Percentiles rank a stretch among this genome's conserved stretches.
These are phyloP conservation scores for Fusarium poae DNA, from an alignment of 2,329 filamentous ascomycete genomes.

Conservation along the genomic window DNA sequence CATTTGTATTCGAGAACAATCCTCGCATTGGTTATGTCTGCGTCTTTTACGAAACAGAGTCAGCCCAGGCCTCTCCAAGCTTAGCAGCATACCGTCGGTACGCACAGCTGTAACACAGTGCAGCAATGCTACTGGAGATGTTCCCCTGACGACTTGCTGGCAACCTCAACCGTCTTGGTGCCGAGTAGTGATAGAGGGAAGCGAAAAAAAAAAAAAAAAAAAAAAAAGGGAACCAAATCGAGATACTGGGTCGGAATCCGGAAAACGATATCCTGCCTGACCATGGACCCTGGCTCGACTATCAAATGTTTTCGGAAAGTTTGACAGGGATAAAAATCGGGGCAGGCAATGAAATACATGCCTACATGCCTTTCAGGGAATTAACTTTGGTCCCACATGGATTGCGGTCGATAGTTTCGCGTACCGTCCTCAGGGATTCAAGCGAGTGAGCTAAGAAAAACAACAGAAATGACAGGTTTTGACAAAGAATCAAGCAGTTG, in stretches of 20 bases:
- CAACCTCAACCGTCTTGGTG: constrained; percentile 16
- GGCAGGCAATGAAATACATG: constrained; percentile 19
- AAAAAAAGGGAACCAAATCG: constrained; percentile 8
- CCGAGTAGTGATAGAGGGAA: constrained; percentile 9
- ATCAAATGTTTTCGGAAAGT: constrained; percentile 33
- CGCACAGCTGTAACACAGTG: constrained; percentile 4
- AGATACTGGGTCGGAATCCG: constrained; percentile 23
- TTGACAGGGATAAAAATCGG: constrained; percentile 19
- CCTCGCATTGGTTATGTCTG: constrained; percentile 22
- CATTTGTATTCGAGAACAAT: constrained; percentile 29
- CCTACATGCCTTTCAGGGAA: constrained; percentile 18
- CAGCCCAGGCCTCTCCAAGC: constrained; percentile 8
- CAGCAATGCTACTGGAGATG: constrained; percentile 8
- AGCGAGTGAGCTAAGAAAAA: constrained; percentile 21
- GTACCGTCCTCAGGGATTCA: constrained; percentile 19
- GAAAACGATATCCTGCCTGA: constrained; percentile 32
- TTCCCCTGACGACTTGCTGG: constrained; percentile 29
- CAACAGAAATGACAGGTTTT: constrained; percentile 23
- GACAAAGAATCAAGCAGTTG: constrained; percentile 1
- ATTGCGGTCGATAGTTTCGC: constrained; percentile 26
- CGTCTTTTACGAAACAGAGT: constrained; percentile 19
- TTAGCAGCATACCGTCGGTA: neutral
- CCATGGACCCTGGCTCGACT: constrained; percentile 34
- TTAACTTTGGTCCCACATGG: constrained; percentile 29
- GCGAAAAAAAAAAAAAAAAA: neutral